Percentiles rank a stretch among this genome's conserved stretches.
phyloP scores from a whole-genome alignment of 1,284 basidiomycete genomes.

The Moesziomyces aphidis region DNA sequence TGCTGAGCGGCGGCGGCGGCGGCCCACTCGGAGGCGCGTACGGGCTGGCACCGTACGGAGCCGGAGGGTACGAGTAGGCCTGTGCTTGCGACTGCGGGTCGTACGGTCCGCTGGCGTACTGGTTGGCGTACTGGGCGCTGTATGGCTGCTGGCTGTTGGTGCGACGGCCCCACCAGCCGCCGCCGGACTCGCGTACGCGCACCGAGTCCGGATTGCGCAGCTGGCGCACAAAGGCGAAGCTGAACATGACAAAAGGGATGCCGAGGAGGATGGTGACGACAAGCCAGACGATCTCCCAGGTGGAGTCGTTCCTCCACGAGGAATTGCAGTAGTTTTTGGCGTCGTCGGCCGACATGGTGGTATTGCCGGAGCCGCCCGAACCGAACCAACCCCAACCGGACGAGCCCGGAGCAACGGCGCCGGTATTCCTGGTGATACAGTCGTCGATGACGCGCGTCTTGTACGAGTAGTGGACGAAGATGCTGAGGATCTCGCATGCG shows the following conservation, averaged over 20 bases:
- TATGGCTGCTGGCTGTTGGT: conserved; percentile 28
- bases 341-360: conserved; percentile 28
- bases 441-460: conserved; percentile 48
- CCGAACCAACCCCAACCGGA: conserved; percentile 29
- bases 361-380: conserved; percentile 9
- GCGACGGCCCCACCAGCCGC: conserved; percentile 33
- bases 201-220: conserved; percentile 49
- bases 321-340: conserved; percentile 48
- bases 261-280: conserved; percentile 50
- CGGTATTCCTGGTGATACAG: conserved; percentile 52
- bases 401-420: conserved; percentile 8
- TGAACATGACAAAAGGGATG: conserved; percentile 52
- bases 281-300: conserved; percentile 57
- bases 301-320: conserved; percentile 44
- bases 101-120: conserved; percentile 29
- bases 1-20: conserved; percentile 20
- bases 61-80: conserved; percentile 43
- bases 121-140: conserved; percentile 32
- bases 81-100: conserved; percentile 41
- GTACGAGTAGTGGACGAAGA: conserved; percentile 49
- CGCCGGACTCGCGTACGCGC: conserved; percentile 23
- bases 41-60: conserved; percentile 29
- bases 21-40: conserved; percentile 34
- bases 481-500: conserved; percentile 50
- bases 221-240: conserved; percentile 57